Base-by-base conservation (phyloP, 75 land plant genomes). In the Chamaecyparis obtusa region DNA sequence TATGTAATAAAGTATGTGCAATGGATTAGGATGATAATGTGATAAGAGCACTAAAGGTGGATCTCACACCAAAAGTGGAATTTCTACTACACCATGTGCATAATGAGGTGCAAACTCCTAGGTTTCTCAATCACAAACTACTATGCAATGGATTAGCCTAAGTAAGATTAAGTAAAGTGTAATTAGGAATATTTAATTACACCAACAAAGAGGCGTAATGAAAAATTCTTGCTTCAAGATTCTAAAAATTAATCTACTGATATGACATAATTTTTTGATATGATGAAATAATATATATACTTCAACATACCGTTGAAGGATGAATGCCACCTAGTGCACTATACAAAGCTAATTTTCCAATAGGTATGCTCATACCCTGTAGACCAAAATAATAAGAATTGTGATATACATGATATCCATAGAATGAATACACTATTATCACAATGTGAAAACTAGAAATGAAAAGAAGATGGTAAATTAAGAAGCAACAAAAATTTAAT, bases 331-430 rank as follows among this genome's bases (percentile, higher is more conserved):
- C 99, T 71, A 97, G 93, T 10, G 99, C 99, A 83, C 95, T 95
- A 86, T 97, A 97, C 24, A 97, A 86, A 57, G 99, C 86, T 72
- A 97, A 91, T 83, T 97, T 97, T 3, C 99, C 99, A 35, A 97
- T 94, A 48, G 99, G 99, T 82, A 96, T 96, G 35, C 99, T 97
- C 99, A 97, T 97, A 48, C 97, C 98, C 96, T 94, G 43, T 41
- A 60, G 19, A 56, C 44, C 46, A 39, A 69, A 41, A 32, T 9
- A 33, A 35, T 51, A 21, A 3, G 77, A 14, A 86, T 27, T 88
- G 32, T 60, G 21, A 60, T 27, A 19, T 60, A 4, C 36, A 55
- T 11, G 57, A 82, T 35, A 19, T 24, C 51, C 56, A 83, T 32
- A 79, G 8, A 57, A 85, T 48, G 51, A 48, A 48, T 48, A 48